Evolutionary conservation across 257 asterid genomes (phyloP).

Genomic region (Forsythia viridissima): DNA sequence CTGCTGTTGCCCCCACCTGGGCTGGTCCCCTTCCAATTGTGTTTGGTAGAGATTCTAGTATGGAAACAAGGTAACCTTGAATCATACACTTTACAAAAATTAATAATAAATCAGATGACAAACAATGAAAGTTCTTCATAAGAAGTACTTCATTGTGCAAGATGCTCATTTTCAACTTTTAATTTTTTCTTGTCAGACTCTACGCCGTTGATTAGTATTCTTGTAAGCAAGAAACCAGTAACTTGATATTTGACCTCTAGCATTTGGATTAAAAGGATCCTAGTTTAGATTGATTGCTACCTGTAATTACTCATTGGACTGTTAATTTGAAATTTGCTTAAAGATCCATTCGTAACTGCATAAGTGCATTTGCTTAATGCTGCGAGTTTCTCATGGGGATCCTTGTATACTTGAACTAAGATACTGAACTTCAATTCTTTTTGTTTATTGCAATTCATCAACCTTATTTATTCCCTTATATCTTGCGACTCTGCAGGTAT

Average conservation of each 20-base stretch:
- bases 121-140: neutral
- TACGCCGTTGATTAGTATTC: neutral
- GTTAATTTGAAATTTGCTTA: neutral
- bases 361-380: neutral
- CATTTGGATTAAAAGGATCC: neutral
- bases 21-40: constrained; percentile 97
- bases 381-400: neutral
- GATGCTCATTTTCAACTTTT: neutral
- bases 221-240: neutral
- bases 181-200: neutral
- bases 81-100: constrained; percentile 1
- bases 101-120: neutral
- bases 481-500: constrained; percentile 46
- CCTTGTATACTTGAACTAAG: neutral
- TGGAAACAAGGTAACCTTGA: constrained; percentile 76
- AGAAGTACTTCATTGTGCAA: neutral
- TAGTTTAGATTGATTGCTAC: neutral
- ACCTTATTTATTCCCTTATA: neutral
- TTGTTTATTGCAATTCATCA: neutral
- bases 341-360: neutral
- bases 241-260: neutral
- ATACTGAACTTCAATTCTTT: neutral
- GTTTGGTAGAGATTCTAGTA: constrained; percentile 81
- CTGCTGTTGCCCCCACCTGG: constrained; percentile 98
- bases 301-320: neutral